Percentiles rank a stretch among this genome's conserved stretches.
Conservation (phyloP, 129 eudicot species). For the Heracleum sosnowskyi region DNA sequence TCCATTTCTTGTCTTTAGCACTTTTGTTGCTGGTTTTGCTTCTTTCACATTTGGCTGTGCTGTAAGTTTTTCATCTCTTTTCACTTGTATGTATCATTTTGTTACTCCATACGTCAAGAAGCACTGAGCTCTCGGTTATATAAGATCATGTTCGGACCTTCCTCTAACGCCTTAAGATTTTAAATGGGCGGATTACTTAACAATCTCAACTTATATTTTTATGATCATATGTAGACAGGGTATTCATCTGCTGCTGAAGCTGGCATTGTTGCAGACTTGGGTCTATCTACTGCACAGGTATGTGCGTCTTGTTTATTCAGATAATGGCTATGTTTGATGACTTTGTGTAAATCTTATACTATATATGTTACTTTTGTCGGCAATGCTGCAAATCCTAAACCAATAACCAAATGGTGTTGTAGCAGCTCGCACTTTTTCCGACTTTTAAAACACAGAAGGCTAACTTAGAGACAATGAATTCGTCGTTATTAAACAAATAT, state of each 20-base stretch:
- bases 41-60: constrained; percentile 11
- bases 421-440: neutral
- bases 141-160: too few species aligned
- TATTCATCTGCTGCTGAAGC: constrained; percentile 30
- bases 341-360: neutral
- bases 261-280: constrained; percentile 23
- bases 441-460: too few species aligned
- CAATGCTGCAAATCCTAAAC: neutral
- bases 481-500: too few species aligned
- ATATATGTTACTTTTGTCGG: neutral
- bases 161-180: too few species aligned
- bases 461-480: too few species aligned
- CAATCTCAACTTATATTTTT: neutral
- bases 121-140: neutral
- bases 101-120: neutral
- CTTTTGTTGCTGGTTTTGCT: constrained; percentile 9
- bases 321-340: too few species aligned
- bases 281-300: constrained; percentile 34
- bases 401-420: neutral
- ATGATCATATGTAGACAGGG: constrained; percentile 13
- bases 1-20: constrained; percentile 2
- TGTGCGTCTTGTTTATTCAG: too few species aligned
- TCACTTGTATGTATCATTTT: neutral
- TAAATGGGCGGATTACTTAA: too few species aligned
- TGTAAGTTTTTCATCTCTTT: neutral